A percentile compares a stretch with the other conserved stretches of the same genome.
phyloP scores from a whole-genome alignment of 768 basidiomycete species.

The Auricularia heimuer region DNA sequence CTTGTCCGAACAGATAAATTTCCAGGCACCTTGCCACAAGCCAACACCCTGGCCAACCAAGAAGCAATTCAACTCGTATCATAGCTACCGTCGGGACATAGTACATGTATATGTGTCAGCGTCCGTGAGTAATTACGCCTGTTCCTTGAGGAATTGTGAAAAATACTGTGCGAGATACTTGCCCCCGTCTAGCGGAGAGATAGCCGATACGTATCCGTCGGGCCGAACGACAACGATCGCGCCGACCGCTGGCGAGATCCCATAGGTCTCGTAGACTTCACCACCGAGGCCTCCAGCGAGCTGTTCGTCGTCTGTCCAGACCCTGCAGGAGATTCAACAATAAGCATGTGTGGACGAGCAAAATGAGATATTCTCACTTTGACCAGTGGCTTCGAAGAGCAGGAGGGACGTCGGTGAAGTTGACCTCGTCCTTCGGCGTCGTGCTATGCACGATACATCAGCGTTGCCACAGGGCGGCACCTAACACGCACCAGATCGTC shows the following conservation, averaged over 20 bases:
- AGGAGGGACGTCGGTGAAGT: slow-evolving; percentile 37
- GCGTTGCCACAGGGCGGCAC: neutral
- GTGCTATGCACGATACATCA: neutral
- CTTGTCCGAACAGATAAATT: too few species aligned
- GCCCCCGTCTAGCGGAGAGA: slow-evolving; percentile 37
- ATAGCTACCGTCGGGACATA: too few species aligned
- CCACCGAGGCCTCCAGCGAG: slow-evolving; percentile 36
- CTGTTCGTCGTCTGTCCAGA: slow-evolving; percentile 41
- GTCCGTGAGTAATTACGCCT: too few species aligned
- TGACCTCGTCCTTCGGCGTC: slow-evolving; percentile 26
- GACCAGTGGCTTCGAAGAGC: slow-evolving; percentile 48
- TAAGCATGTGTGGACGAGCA: too few species aligned
- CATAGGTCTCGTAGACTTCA: slow-evolving; percentile 46
- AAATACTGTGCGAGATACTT: slow-evolving; percentile 19
- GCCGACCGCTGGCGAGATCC: slow-evolving; percentile 33
- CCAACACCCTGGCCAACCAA: too few species aligned
- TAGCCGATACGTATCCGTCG: slow-evolving; percentile 54
- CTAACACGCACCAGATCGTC: slow-evolving; percentile 18
- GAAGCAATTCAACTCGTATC: too few species aligned
- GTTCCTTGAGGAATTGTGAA: neutral
- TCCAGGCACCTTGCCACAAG: too few species aligned
- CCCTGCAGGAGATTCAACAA: slow-evolving; percentile 15
- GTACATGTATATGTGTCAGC: too few species aligned
- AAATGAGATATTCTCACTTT: slow-evolving; percentile 27
- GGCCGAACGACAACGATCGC: slow-evolving; percentile 49